These are phyloP conservation scores for Cladosporium cucumerinum DNA, from an alignment of 2,329 filamentous ascomycete species.

Conservation along the genomic window DNA sequence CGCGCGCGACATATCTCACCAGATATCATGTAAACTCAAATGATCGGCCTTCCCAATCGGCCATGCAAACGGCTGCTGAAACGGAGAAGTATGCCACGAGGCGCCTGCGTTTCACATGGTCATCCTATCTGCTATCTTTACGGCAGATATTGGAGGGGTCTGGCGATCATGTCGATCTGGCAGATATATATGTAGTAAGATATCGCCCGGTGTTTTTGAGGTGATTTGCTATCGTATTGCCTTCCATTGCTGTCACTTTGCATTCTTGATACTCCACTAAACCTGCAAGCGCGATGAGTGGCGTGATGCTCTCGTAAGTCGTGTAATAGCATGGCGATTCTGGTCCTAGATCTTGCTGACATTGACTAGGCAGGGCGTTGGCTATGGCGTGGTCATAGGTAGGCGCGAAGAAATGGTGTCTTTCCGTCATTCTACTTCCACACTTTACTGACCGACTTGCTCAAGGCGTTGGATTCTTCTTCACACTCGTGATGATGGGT, in stretches of 20 bases:
- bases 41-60: slow-evolving; percentile 7
- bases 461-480: slow-evolving; percentile 61
- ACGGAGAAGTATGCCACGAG: not conserved
- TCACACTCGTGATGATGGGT: slow-evolving; percentile 49
- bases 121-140: slow-evolving; percentile 11
- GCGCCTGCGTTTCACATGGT: not conserved
- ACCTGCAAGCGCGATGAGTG: not conserved
- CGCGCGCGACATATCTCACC: not conserved
- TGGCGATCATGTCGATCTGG: not conserved
- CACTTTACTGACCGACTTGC: not conserved
- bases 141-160: not conserved
- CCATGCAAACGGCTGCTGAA: not conserved
- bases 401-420: not conserved
- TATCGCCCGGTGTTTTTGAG: not conserved
- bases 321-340: not conserved
- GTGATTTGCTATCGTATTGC: not conserved
- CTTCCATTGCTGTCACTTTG: not conserved
- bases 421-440: not conserved
- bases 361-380: slow-evolving; percentile 39
- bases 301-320: slow-evolving; percentile 4
- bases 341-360: not conserved
- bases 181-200: not conserved
- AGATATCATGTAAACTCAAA: not conserved
- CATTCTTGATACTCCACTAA: not conserved
- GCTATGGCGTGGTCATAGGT: slow-evolving; percentile 71